Percentiles rank a stretch among this genome's conserved stretches.
These are phyloP conservation scores for Solanum sitiens DNA, from an alignment of 257 asterid species.

Conservation along the genomic window DNA sequence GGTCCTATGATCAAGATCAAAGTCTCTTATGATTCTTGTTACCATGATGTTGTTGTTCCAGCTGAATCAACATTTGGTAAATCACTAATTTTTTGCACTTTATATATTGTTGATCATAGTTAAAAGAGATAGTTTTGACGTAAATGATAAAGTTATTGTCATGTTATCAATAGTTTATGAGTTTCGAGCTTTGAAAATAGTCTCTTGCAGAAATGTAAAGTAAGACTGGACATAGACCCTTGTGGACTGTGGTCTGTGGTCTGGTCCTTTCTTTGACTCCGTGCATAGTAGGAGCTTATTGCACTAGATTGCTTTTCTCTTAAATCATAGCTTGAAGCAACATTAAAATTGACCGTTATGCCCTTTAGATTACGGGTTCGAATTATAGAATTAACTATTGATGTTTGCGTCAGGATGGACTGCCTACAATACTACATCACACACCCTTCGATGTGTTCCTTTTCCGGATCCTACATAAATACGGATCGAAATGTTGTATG, in stretches of 20 bases:
- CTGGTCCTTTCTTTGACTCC: neutral
- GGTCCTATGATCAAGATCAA: conserved; percentile 20
- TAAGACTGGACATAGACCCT: neutral
- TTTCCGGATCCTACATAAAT: neutral
- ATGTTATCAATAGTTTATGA: neutral
- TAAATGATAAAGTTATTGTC: no score
- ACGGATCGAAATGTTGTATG: neutral
- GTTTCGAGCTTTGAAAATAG: neutral
- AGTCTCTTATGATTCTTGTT: conserved; percentile 14
- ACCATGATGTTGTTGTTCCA: conserved; percentile 13
- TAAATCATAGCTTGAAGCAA: no score
- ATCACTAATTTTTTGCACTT: neutral
- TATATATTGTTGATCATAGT: neutral
- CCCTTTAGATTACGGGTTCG: neutral
- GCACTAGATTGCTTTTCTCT: neutral
- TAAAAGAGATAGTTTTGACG: neutral
- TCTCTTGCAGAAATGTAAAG: neutral
- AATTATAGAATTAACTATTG: no score
- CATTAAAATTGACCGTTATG: neutral
- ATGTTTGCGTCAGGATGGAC: neutral
- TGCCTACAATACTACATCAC: neutral
- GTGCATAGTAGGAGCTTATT: neutral
- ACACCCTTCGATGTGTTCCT: neutral
- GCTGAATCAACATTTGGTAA: conserved; percentile 23
- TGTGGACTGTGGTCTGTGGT: neutral